A percentile compares a stretch with the other conserved stretches of the same genome.
phyloP scores from a whole-genome alignment of 352 stramenopile species.

The Vaucheria bursata region DNA sequence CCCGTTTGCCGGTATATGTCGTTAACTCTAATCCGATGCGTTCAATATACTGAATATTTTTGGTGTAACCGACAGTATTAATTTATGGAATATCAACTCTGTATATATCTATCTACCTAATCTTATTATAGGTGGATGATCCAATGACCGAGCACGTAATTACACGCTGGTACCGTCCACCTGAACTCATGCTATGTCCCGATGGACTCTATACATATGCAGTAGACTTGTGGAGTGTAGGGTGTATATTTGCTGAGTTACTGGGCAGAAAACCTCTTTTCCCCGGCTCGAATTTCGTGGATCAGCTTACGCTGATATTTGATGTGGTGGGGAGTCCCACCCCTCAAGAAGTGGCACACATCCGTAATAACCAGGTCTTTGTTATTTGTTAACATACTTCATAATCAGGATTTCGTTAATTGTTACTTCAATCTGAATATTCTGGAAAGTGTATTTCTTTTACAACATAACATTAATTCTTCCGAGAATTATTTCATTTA shows the following conservation, averaged over 20 bases:
- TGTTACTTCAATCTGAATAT: too few species aligned
- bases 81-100: too few species aligned
- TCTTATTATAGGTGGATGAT: constrained; percentile 47
- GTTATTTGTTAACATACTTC: not conserved
- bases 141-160: constrained; percentile 63
- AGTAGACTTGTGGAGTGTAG: constrained; percentile 85
- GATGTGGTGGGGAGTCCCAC: constrained; percentile 71
- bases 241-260: constrained; percentile 92
- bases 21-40: too few species aligned
- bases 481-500: too few species aligned
- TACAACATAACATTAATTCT: too few species aligned
- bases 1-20: too few species aligned
- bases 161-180: constrained; percentile 44
- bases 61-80: too few species aligned
- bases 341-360: constrained; percentile 74
- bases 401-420: too few species aligned
- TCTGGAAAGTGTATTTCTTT: too few species aligned
- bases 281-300: constrained; percentile 82
- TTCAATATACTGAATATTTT: too few species aligned
- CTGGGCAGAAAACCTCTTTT: constrained; percentile 90
- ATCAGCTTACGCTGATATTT: constrained; percentile 89
- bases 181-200: constrained; percentile 77
- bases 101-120: too few species aligned
- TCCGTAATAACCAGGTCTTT: constrained; percentile 63
- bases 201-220: constrained; percentile 63